Base-by-base conservation (phyloP, 306 rosid genomes). In the Morella rubra region DNA sequence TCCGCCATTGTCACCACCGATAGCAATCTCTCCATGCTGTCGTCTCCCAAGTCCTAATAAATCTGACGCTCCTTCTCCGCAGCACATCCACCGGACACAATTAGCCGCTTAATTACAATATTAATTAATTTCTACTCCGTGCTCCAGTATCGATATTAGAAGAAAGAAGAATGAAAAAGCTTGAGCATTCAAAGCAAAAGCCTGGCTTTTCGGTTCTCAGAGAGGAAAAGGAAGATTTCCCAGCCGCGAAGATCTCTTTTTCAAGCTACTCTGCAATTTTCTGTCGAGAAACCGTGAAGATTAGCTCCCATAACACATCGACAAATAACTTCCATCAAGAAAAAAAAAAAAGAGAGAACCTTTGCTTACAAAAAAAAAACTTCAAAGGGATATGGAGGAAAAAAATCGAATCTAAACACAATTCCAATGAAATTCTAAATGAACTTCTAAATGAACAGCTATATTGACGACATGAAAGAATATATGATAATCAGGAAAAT, bases 1-100 rank as follows among this genome's bases (percentile, higher is more conserved):
- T 70, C 71, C 6, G 37, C 84, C 61, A 69, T 42, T 11, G 73
- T 52, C 64, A 84, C 44, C 22, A 72, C 84, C 27, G 80, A 41
- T 58, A 91, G 37, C 54, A 96, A 11, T 71, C 90, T 84, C 64
- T 72, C 88, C 88, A 86, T 73, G 42, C 65, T 16, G 62, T 64
- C 80, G 86, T 71, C 81, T 44, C 71, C 50, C 49, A 66, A 66
- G 11, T 37, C 10, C 58, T 14, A 47, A 70, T 52, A 47, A 22
- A 45, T 13, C 58, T 1, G 53, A 46, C 74, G n/a, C 59, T 15
- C 14, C 14, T 24, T 24, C 27, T 70, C 59, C 74, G 44, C 24
- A 10, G 71, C 27, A 42, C 71, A 66, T 66, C 42, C 71, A 66
- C 71, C 32, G 1, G 50, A 42, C 64, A 14, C 40, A 58, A 58